These are phyloP conservation scores for Trichoderma polysporum DNA, from an alignment of 2,329 filamentous ascomycete species.

Conservation along the genomic window DNA sequence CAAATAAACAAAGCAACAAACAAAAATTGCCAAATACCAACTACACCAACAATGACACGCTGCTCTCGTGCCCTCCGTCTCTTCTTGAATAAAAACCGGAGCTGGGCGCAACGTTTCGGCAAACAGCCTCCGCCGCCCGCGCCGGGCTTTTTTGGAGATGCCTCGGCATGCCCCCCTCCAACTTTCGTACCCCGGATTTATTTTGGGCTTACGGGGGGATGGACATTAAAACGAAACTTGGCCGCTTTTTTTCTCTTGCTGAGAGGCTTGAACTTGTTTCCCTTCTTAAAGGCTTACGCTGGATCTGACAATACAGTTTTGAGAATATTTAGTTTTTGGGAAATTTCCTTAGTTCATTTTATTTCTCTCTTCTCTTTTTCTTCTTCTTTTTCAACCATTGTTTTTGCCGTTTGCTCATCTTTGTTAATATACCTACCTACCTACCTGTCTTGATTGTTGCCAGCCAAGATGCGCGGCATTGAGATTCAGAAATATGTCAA, in stretches of 20 bases:
- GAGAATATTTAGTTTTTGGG: too few species aligned
- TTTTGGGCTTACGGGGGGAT: neutral
- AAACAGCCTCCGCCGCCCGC: neutral
- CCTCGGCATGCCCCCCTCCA: slow-evolving; percentile 30
- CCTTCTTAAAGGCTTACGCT: neutral
- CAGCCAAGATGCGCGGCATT: slow-evolving; percentile 68
- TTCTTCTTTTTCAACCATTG: neutral
- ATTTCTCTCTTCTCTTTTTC: neutral
- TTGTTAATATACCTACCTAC: too few species aligned
- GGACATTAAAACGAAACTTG: neutral
- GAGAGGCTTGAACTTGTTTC: neutral
- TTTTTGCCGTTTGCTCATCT: neutral
- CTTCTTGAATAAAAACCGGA: neutral
- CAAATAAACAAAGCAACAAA: neutral
- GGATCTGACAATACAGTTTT: neutral
- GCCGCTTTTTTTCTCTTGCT: neutral
- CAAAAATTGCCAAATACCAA: too few species aligned
- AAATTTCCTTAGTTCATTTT: neutral
- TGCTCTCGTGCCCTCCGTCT: neutral
- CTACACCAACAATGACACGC: neutral
- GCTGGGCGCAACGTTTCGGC: neutral
- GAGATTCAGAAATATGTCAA: slow-evolving; percentile 73
- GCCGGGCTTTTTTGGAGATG: slow-evolving; percentile 23
- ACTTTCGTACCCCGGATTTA: slow-evolving; percentile 4
- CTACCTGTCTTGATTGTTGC: neutral